These are phyloP conservation scores for Yamadazyma friedrichii DNA, from an alignment of 1,139 yeast genomes.

Conservation along the genomic window DNA sequence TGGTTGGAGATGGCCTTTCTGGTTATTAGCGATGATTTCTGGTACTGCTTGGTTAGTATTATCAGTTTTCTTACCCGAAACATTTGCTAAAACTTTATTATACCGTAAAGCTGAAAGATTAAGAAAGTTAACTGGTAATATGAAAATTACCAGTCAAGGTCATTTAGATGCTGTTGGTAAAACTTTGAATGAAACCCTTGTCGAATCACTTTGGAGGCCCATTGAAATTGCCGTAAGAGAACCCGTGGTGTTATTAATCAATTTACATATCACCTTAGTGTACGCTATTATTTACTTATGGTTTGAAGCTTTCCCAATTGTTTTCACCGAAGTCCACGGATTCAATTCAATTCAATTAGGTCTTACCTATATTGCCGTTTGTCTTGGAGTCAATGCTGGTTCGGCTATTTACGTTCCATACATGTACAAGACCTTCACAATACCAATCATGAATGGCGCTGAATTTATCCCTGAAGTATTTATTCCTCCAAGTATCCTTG, in stretches of 20 bases:
- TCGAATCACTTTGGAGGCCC: slow-evolving; percentile 51
- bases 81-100: slow-evolving; percentile 31
- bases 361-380: slow-evolving; percentile 40
- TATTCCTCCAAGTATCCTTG: slow-evolving; percentile 20
- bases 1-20: slow-evolving; percentile 39
- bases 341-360: slow-evolving; percentile 53
- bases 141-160: slow-evolving; percentile 28
- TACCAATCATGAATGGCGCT: slow-evolving; percentile 21
- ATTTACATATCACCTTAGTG: slow-evolving; percentile 51
- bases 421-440: slow-evolving; percentile 23
- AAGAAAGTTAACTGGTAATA: slow-evolving; percentile 34
- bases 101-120: slow-evolving; percentile 36
- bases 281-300: slow-evolving; percentile 56
- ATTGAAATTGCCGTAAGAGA: slow-evolving; percentile 41
- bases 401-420: slow-evolving; percentile 24
- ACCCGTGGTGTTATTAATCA: slow-evolving; percentile 45
- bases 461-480: slow-evolving; percentile 38
- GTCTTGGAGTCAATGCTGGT: slow-evolving; percentile 29
- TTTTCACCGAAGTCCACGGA: slow-evolving; percentile 40
- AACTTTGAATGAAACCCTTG: slow-evolving; percentile 21
- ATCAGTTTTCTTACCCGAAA: slow-evolving; percentile 32
- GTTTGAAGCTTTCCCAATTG: slow-evolving; percentile 64
- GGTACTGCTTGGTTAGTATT: slow-evolving; percentile 27
- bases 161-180: slow-evolving; percentile 23
- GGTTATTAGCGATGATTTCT: slow-evolving; percentile 34